Evolutionary conservation across 179 eudicot species (phyloP).

Genomic region (Actinidia arguta): DNA sequence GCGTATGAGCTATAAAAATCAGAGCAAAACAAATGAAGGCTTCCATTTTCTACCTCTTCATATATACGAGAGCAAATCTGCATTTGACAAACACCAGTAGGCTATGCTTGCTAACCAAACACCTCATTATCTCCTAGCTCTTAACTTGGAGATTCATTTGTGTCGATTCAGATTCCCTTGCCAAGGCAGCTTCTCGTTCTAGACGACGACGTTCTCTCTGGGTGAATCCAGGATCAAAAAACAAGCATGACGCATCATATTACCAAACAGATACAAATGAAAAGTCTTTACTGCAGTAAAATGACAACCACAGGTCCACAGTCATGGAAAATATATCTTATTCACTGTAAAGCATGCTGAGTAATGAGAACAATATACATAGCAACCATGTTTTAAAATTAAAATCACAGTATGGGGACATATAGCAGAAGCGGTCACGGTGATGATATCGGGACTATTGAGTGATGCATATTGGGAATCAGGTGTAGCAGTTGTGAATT

Average conservation of each 20-base stretch:
- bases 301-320: background rate
- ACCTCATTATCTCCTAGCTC: background rate
- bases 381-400: background rate
- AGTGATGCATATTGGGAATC: no score
- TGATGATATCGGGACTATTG: no score
- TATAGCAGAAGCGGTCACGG: no score
- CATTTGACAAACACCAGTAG: background rate
- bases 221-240: slow-evolving; percentile 4
- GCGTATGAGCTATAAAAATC: background rate
- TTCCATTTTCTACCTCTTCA: background rate
- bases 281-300: background rate
- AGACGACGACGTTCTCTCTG: slow-evolving; percentile 46
- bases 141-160: background rate
- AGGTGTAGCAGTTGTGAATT: no score
- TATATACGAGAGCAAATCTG: background rate
- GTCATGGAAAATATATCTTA: no score
- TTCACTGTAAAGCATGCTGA: background rate
- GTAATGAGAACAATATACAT: background rate
- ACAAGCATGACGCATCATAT: background rate
- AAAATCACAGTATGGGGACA: no score
- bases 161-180: slow-evolving; percentile 23
- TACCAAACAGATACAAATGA: background rate
- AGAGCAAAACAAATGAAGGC: background rate
- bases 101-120: background rate
- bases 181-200: slow-evolving; percentile 45